A percentile compares a stretch with the other conserved stretches of the same genome.
Conservation (phyloP, 805 yeast genomes). For the Barnettozyma californica region DNA sequence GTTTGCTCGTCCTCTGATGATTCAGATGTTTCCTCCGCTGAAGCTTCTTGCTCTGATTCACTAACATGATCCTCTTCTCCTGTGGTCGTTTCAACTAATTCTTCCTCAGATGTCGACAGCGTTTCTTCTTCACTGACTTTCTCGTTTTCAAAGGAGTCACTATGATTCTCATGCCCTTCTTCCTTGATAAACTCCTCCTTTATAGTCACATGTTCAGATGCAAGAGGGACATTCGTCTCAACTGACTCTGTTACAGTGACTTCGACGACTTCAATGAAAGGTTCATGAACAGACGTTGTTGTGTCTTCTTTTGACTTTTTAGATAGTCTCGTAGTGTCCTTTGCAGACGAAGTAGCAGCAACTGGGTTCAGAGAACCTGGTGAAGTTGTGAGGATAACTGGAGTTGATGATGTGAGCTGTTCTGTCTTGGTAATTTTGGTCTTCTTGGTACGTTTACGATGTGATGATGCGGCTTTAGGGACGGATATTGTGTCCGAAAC, state of each 20-base stretch:
- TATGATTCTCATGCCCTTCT: background rate
- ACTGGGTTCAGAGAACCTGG: background rate
- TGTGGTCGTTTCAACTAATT: background rate
- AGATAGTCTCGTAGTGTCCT: background rate
- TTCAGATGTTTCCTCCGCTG: background rate
- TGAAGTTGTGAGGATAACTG: background rate
- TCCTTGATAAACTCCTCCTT: background rate
- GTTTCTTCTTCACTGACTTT: background rate
- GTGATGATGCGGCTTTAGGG: background rate
- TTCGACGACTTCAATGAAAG: background rate
- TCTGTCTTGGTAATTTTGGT: background rate
- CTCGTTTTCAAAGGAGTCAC: background rate
- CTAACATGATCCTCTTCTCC: background rate
- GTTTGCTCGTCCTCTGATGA: background rate
- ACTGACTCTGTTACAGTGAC: background rate
- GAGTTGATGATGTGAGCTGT: background rate
- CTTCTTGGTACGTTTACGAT: background rate
- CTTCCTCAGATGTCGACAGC: background rate
- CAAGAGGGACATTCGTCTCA: background rate
- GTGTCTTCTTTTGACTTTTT: background rate
- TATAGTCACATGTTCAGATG: background rate
- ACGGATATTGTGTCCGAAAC: background rate
- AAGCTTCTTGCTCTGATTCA: background rate
- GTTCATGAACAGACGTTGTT: background rate
- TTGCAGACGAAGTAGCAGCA: background rate